Conservation (phyloP, 106 monocot genomes). For the Apostasia ramifera region DNA sequence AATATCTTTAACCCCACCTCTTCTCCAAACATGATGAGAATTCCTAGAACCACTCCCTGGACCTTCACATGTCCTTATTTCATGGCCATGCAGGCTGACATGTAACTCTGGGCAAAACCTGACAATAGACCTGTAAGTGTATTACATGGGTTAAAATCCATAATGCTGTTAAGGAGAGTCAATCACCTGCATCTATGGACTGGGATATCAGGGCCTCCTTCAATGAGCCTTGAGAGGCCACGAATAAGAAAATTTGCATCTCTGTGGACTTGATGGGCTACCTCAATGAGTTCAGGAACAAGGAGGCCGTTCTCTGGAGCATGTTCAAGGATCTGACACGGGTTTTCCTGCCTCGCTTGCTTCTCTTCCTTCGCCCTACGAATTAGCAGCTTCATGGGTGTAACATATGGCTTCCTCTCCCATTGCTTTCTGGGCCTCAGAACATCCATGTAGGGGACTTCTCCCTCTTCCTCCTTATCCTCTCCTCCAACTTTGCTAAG, state of each 20-base stretch:
- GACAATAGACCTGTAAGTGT: neutral
- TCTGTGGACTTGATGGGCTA: slow-evolving; percentile 47
- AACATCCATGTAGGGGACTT: slow-evolving; percentile 44
- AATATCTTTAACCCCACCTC: slow-evolving; percentile 43
- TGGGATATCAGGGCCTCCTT: slow-evolving; percentile 23
- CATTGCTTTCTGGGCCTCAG: slow-evolving; percentile 52
- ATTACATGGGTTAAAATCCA: neutral
- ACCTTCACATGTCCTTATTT: slow-evolving; percentile 70
- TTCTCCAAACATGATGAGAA: slow-evolving; percentile 59
- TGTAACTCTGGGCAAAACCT: slow-evolving; percentile 68
- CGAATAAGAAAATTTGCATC: slow-evolving; percentile 28
- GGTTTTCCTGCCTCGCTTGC: slow-evolving; percentile 35
- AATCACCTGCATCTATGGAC: slow-evolving; percentile 52
- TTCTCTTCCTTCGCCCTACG: slow-evolving; percentile 54
- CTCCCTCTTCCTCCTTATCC: slow-evolving; percentile 6
- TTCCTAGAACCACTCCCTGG: slow-evolving; percentile 43
- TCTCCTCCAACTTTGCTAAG: neutral
- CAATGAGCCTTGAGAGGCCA: slow-evolving; percentile 37
- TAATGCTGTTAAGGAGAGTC: neutral
- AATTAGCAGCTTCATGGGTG: slow-evolving; percentile 56
- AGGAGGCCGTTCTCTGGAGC: slow-evolving; percentile 79
- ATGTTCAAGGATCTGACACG: slow-evolving; percentile 43
- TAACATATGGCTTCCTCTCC: slow-evolving; percentile 69
- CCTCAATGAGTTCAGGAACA: slow-evolving; percentile 43
- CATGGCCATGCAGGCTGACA: slow-evolving; percentile 46